Evolutionary conservation across 2,329 filamentous ascomycete species (phyloP), one percentile per base, ranked within the genome.

Genomic region (Dryadomyces quercus-mongolicae): DNA sequence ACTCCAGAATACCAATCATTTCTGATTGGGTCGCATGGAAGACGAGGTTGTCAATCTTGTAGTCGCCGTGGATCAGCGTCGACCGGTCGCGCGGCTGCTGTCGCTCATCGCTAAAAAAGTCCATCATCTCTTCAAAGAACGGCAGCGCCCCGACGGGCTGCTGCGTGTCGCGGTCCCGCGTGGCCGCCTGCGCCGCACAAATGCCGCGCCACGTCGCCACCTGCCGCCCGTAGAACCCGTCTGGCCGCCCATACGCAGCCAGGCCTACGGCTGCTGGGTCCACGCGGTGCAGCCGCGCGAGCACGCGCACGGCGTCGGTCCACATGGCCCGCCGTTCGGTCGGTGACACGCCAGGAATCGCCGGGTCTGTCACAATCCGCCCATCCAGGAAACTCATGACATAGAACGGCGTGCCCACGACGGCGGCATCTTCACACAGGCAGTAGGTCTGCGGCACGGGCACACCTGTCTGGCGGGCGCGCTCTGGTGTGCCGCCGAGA

Each of bases 311-410:
- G 31, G 92, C 92, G 60, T 86, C 86, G 63, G 81, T 81, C 92
- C 92, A 97, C 82, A 96, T 86, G 63, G 80, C 80, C 36, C 73
- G 81, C 56, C 92, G 52, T 36, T 16, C 43, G 16, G n/a, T n/a
- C 38, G 3, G 2, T 5, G 36, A 18, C 8, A 89, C 80, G 13
- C 74, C 85, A 2, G 89, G 91, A 66, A 97, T 84, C 36, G 84
- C 74, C 46, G 90, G 85, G 69, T 97, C 89, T 64, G 92, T 88
- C 65, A 97, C 88, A 70, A 96, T 95, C 64, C 93, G 84, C 20
- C 93, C 93, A 65, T 95, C 86, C 57, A 97, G 76, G 67, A 93
- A 97, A 67, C 89, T 84, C 93, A 98, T 97, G 65, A 97, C 84
- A 72, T 98, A 97, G 69, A 97, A 98, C 6, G 90, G 81, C 8